Evolutionary conservation across 2,329 filamentous ascomycete species (phyloP), one percentile per base, ranked within the genome.

Genomic region (Coniochaeta sp.): DNA sequence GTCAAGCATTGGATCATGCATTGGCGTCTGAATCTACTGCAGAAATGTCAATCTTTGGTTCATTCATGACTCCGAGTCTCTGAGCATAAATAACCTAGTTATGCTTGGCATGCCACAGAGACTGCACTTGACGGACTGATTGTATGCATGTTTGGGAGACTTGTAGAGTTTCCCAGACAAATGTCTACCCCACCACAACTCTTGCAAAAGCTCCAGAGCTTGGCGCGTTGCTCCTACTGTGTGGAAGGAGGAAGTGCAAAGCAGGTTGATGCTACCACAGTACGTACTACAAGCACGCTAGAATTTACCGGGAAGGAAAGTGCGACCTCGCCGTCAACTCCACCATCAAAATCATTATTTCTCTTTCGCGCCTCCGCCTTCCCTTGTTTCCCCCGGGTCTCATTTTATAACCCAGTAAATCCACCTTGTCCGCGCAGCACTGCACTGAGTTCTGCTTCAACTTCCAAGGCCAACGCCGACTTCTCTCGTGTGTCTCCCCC

Each of bases 401-500:
- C 47, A n/a, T 31, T 14, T 31, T 52, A 14, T 9, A 28, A 8
- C 12, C 22, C 24, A 52, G 11, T 11, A 47, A n/a, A 47, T 19
- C 19, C 38, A 19, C 38, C 43, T 47, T 47, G 43, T 47, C 43
- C 43, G n/a, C 43, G 43, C 19, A 52, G 47, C 47, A 28, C 47
- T 52, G 47, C 47, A 31, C 47, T 52, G 47, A 52, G 47, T n/a
- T 52, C 47, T 52, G 47, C 47, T 31, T 52, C 47, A 52, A 52
- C 7, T 22, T 17, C 47, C 47, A 52, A 28, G 22, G 19, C 19
- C 52, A 40, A 59, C 50, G 17, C 24, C n/a, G 22, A 31, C 40
- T 33, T 40, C 57, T 33, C 50, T 60, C 52, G 61, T 56, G 61
- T 58, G 36, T 17, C 14, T 19, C 22, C 34, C n/a, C 16, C 17